phyloP scores from a whole-genome alignment of 73 alveolate genomes.

The Paraurostyla sp. region DNA sequence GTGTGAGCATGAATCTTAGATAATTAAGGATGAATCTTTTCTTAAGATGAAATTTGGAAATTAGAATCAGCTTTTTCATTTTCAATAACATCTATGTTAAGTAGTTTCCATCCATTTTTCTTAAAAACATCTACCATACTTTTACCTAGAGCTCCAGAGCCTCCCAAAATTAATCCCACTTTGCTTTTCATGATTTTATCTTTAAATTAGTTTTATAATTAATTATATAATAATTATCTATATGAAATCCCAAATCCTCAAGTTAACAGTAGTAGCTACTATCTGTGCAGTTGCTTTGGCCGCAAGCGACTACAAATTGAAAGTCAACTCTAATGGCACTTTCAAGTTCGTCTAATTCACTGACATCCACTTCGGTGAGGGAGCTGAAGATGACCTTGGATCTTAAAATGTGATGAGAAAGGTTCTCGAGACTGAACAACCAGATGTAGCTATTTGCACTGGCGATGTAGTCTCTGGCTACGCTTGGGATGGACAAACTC shows the following conservation, averaged over 20 bases:
- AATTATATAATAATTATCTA: background rate
- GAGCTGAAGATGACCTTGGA: constrained; percentile 39
- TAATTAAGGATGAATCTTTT: constrained; percentile 39
- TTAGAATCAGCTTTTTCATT: constrained; percentile 81
- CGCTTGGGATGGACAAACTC: constrained; percentile 73
- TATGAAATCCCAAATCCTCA: too few species aligned
- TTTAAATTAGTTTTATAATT: background rate
- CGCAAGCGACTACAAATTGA: background rate
- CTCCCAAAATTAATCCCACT: constrained; percentile 75
- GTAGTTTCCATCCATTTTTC: constrained; percentile 79
- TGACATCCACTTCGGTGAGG: constrained; percentile 77
- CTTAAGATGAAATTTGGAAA: constrained; percentile 34
- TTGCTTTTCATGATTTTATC: constrained; percentile 26
- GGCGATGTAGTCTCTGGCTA: constrained; percentile 83
- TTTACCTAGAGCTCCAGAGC: constrained; percentile 90
- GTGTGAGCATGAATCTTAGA: constrained; percentile 24
- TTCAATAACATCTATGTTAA: constrained; percentile 73
- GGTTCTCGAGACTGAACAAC: constrained; percentile 62
- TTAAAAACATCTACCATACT: constrained; percentile 77
- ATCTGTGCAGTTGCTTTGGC: background rate
- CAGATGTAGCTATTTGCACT: constrained; percentile 72
- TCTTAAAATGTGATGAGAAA: constrained; percentile 15
- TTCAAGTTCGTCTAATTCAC: constrained; percentile 71
- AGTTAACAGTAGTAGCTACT: too few species aligned
- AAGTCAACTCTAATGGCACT: constrained; percentile 9